A percentile compares a stretch with the other conserved stretches of the same genome.
These are phyloP conservation scores for Grigorovia transvaalensis DNA, from an alignment of 805 yeast genomes.

Conservation along the genomic window DNA sequence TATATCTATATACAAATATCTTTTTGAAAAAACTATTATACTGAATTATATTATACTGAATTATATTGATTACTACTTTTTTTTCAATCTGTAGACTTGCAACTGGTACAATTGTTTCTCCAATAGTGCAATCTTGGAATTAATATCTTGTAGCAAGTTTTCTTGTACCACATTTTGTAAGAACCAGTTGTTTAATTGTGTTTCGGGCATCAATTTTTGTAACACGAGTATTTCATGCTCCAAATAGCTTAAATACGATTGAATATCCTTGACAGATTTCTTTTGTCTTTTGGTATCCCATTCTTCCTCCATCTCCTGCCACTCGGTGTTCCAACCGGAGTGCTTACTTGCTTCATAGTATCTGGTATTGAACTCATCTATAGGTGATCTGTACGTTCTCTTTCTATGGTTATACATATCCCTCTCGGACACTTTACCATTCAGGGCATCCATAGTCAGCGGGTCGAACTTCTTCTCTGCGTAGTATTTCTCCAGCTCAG, in stretches of 20 bases:
- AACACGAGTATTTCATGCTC: conserved; percentile 31
- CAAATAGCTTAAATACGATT: conserved; percentile 14
- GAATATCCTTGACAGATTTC: not conserved
- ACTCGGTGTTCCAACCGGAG: not conserved
- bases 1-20: not conserved
- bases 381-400: not conserved
- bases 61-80: no score
- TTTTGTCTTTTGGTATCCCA: not conserved
- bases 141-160: not conserved
- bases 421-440: not conserved
- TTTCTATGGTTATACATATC: not conserved
- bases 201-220: conserved; percentile 26
- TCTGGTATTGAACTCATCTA: not conserved
- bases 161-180: conserved; percentile 17
- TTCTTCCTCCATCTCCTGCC: not conserved
- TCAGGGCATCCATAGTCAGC: not conserved
- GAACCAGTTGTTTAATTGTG: conserved; percentile 31
- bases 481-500: conserved; percentile 6
- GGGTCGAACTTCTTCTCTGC: not conserved
- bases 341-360: not conserved
- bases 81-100: not conserved
- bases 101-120: not conserved
- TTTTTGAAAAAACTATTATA: not conserved
- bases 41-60: no score
- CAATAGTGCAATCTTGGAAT: not conserved